Evolutionary conservation across 2,329 filamentous ascomycete genomes (phyloP).

Genomic region (Neonectria faginata): DNA sequence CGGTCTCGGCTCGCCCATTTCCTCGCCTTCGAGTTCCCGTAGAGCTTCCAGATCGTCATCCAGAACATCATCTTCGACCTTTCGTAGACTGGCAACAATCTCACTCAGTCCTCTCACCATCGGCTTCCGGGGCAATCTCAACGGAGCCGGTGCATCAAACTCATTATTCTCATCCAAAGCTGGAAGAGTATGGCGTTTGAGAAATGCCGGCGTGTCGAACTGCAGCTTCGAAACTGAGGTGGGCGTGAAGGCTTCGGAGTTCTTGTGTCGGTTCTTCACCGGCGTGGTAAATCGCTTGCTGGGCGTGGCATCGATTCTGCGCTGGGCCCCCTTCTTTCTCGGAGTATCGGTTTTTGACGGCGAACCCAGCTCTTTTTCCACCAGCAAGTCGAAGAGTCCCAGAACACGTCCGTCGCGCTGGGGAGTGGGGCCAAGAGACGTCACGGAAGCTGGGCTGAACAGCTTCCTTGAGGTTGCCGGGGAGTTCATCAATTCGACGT

Average conservation of each 20-base stretch:
- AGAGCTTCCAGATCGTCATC: constrained; percentile 82
- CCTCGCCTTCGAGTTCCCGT: constrained; percentile 73
- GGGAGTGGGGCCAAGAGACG: constrained; percentile 80
- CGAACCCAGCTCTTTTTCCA: constrained; percentile 61
- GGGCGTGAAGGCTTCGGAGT: constrained; percentile 57
- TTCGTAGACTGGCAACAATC: constrained; percentile 77
- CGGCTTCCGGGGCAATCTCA: constrained; percentile 68
- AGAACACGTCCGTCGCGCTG: constrained; percentile 82
- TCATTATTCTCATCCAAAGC: constrained; percentile 68
- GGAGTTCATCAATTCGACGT: constrained; percentile 62
- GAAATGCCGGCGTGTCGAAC: constrained; percentile 78
- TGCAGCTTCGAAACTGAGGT: constrained; percentile 66
- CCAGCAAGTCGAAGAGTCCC: constrained; percentile 79
- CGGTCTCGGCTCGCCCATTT: constrained; percentile 40
- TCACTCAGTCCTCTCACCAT: constrained; percentile 78
- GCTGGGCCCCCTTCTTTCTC: constrained; percentile 37
- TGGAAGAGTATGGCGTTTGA: constrained; percentile 63
- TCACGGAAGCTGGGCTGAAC: constrained; percentile 69
- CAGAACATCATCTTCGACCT: constrained; percentile 74
- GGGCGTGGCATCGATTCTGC: constrained; percentile 56
- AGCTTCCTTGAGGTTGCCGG: constrained; percentile 68
- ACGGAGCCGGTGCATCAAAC: constrained; percentile 60
- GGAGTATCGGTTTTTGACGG: constrained; percentile 58
- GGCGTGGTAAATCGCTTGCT: constrained; percentile 64
- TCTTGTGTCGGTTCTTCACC: constrained; percentile 60